A percentile compares a stretch with the other conserved stretches of the same genome.
Conservation (phyloP, 805 yeast genomes). For the Kodamaea leandrae region DNA sequence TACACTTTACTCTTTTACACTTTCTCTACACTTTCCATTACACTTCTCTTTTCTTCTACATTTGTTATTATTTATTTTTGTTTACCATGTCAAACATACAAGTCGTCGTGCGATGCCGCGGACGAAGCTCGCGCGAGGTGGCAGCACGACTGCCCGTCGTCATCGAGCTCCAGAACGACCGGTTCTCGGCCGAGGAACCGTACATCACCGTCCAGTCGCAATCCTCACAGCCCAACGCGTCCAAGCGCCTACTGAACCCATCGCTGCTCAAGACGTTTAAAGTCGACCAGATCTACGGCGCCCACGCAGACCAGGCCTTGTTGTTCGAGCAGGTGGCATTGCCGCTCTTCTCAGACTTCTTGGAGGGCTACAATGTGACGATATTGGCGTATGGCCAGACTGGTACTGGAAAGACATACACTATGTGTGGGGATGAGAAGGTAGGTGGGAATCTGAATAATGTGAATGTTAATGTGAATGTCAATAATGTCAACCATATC, state of each 20-base stretch:
- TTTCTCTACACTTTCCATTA: too few relatives aligned
- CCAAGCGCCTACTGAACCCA: conserved; percentile 11
- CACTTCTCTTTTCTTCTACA: too few relatives aligned
- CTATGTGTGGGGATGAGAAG: conserved; percentile 55
- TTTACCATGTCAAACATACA: conserved; percentile 41
- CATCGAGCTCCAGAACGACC: conserved; percentile 44
- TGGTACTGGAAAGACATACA: conserved; percentile 83
- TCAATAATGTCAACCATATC: background rate
- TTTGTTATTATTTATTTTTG: background rate
- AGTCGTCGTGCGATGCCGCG: conserved; percentile 56
- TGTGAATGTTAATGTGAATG: background rate
- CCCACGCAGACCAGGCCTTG: conserved; percentile 69
- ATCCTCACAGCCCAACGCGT: conserved; percentile 10
- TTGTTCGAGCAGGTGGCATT: conserved; percentile 68
- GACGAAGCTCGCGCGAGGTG: conserved; percentile 44
- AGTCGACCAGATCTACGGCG: conserved; percentile 81
- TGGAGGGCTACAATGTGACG: conserved; percentile 64
- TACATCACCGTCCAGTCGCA: conserved; percentile 17
- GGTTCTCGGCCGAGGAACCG: conserved; percentile 18
- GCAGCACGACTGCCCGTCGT: conserved; percentile 45
- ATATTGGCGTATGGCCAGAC: conserved; percentile 81
- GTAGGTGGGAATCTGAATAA: conserved; percentile 2
- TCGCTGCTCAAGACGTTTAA: conserved; percentile 51
- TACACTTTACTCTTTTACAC: background rate
- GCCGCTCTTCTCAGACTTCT: conserved; percentile 69